Conservation (phyloP, 2,329 filamentous ascomycete genomes). For the Lachnellula subtilissima region DNA sequence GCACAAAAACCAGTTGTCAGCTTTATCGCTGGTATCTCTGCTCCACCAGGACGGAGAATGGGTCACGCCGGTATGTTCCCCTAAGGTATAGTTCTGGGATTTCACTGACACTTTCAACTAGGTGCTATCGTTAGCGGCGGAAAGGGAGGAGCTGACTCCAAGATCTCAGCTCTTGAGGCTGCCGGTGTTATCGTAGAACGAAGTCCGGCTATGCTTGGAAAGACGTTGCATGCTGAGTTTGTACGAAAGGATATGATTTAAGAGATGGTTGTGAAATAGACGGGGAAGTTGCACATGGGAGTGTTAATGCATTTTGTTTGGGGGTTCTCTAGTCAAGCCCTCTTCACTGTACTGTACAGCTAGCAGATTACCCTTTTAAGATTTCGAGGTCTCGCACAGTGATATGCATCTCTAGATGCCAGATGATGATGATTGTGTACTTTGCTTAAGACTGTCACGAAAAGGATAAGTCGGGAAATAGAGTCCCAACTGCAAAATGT, state of each 20-base stretch:
- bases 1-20: constrained; percentile 92
- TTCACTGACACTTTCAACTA: constrained; percentile 24
- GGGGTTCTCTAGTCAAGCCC: constrained; percentile 29
- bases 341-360: constrained; percentile 29
- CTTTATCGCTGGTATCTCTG: constrained; percentile 98
- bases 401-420: not conserved
- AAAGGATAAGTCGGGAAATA: not conserved
- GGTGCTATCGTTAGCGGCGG: constrained; percentile 91
- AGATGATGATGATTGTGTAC: too few species aligned
- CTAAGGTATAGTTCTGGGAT: not conserved
- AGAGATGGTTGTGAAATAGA: constrained; percentile 24
- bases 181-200: constrained; percentile 96
- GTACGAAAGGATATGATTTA: constrained; percentile 94
- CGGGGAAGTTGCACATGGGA: constrained; percentile 22
- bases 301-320: constrained; percentile 28
- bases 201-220: constrained; percentile 86
- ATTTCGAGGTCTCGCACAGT: not conserved
- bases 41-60: constrained; percentile 94
- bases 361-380: constrained; percentile 26
- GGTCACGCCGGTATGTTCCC: constrained; percentile 74
- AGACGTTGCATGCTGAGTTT: constrained; percentile 91
- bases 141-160: constrained; percentile 96
- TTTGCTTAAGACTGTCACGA: not conserved
- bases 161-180: constrained; percentile 89
- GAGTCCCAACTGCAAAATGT: too few species aligned